A percentile compares a stretch with the other conserved stretches of the same genome.
Conservation (phyloP, 371 early-diverging fungal species). For the Mucor racemosus region DNA sequence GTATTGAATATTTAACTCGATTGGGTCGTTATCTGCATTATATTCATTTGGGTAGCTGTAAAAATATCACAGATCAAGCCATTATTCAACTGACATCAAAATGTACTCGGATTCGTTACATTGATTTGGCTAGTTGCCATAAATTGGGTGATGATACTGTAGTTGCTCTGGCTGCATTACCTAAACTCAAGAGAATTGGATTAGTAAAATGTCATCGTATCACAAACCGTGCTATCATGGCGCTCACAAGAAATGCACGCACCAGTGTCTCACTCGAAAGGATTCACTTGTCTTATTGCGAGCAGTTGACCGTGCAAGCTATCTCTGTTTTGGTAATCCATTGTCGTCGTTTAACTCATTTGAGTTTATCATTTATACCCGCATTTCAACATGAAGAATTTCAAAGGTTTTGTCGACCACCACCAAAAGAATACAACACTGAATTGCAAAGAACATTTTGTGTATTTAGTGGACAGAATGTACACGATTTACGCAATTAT, state of each 20-base stretch:
- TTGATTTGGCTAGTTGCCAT: slow-evolving; percentile 66
- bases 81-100: slow-evolving; percentile 54
- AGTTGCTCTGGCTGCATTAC: slow-evolving; percentile 58
- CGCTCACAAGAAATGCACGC: slow-evolving; percentile 52
- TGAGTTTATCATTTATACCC: slow-evolving; percentile 64
- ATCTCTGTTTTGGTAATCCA: slow-evolving; percentile 59
- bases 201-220: slow-evolving; percentile 67
- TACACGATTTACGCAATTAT: slow-evolving; percentile 52
- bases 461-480: slow-evolving; percentile 68
- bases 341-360: slow-evolving; percentile 62
- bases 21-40: slow-evolving; percentile 66
- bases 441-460: slow-evolving; percentile 65
- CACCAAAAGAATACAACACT: slow-evolving; percentile 60
- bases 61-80: slow-evolving; percentile 58
- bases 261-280: slow-evolving; percentile 63
- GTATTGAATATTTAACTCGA: slow-evolving; percentile 51
- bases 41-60: slow-evolving; percentile 66
- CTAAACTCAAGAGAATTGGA: slow-evolving; percentile 65
- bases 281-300: slow-evolving; percentile 67
- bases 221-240: slow-evolving; percentile 62
- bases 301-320: slow-evolving; percentile 53
- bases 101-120: slow-evolving; percentile 68
- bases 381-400: slow-evolving; percentile 62
- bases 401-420: slow-evolving; percentile 61
- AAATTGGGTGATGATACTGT: slow-evolving; percentile 61